A percentile compares a stretch with the other conserved stretches of the same genome.
These are phyloP conservation scores for Podospora comata DNA, from an alignment of 495 filamentous ascomycete genomes.

Conservation along the genomic window DNA sequence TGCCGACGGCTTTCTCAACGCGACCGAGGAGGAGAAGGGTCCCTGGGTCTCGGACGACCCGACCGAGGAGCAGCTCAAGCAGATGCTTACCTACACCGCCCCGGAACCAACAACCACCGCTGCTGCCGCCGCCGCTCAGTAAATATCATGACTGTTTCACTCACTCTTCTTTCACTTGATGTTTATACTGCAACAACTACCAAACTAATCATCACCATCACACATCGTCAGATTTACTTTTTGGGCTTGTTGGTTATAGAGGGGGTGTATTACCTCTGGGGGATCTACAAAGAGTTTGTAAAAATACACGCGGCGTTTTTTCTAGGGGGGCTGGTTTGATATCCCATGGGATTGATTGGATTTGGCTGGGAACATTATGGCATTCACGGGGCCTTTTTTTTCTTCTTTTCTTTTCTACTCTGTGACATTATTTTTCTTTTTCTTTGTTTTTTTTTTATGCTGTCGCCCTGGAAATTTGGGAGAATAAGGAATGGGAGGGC, in stretches of 20 bases:
- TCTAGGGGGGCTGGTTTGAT: neutral
- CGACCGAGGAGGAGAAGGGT: conserved; percentile 80
- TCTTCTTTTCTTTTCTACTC: conserved; percentile 16
- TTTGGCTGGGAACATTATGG: neutral
- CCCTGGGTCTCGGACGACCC: conserved; percentile 63
- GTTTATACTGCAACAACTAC: neutral
- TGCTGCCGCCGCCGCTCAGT: conserved; percentile 13
- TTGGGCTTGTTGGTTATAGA: neutral
- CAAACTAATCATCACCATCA: conserved; percentile 1
- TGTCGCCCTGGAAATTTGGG: neutral
- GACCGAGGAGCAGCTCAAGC: conserved; percentile 44
- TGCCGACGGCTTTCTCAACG: conserved; percentile 72
- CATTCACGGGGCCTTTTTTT: neutral
- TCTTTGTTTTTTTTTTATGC: neutral
- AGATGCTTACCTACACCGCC: conserved; percentile 35
- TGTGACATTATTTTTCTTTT: conserved; percentile 13
- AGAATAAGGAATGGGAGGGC: neutral
- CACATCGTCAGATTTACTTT: neutral
- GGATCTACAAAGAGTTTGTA: neutral
- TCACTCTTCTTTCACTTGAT: neutral
- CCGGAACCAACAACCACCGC: conserved; percentile 4
- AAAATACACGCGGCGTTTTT: conserved; percentile 3
- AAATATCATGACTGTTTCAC: conserved; percentile 2
- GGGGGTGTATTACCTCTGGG: neutral
- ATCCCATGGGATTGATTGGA: neutral